Evolutionary conservation across 495 filamentous ascomycete species (phyloP), one percentile per base, ranked within the genome.

Genomic region (Physcia stellaris): DNA sequence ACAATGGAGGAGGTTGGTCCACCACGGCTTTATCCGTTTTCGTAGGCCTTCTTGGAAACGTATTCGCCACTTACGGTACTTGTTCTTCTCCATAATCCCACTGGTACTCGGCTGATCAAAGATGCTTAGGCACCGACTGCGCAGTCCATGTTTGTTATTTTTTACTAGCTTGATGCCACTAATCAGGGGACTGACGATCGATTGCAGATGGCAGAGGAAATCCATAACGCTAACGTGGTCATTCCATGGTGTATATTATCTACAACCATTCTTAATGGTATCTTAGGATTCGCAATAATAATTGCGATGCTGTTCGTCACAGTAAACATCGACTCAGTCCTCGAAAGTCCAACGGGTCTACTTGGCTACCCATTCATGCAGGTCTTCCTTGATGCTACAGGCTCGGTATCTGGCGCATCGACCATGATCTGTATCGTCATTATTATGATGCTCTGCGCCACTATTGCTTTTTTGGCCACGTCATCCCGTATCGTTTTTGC

Each of bases 401-500:
- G 46, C n/a, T 62, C 57, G 18, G 40, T 41, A 1, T 46, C 49
- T 7, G 62, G 50, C 5, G 58, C 55, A 1, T 54, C 56, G 2
- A 42, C 47, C 19, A 54, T 63, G 52, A 48, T 33, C 12, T 39
- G 32, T 12, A 39, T 51, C 11, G 38, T 72, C 1, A 57, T 64
- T 2, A 49, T 58, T 4, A 52, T 69, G 35, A 55, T 56, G 3
- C 48, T 62, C 12, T 62, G 53, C 12, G 60, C 62, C 3, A 56
- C 53, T 35, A 57, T 71, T 11, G 57, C 62, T 9, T 57, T 65
- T 36, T 48, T 67, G 13, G 67, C 70, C 12, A 58, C 70, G 4
- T 50, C 66, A 4, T 72, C 71, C 15, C 61, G 72, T 1, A 66
- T 69, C 49, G 54, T 65, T 24, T 77, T 69, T 64, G 63, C 70